These are phyloP conservation scores for Neophaeococcomyces aloes DNA, from an alignment of 2,329 filamentous ascomycete species.

Conservation along the genomic window DNA sequence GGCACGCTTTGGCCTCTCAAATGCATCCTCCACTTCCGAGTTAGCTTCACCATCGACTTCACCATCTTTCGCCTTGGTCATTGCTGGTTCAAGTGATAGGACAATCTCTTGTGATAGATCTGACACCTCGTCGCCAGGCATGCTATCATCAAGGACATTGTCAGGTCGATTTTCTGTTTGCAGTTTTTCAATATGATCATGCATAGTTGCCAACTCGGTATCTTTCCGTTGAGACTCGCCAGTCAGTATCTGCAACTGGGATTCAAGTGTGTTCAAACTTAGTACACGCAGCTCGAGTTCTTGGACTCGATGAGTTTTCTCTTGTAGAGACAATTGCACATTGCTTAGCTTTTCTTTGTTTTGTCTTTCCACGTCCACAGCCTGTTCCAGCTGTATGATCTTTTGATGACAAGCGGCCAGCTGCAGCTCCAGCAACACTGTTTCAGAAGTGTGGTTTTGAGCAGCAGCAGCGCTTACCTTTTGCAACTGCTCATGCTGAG, in stretches of 20 bases:
- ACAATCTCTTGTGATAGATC: neutral
- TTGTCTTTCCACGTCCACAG: neutral
- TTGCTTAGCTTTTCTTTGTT: neutral
- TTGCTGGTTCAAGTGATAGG: neutral
- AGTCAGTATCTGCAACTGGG: neutral
- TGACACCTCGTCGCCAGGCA: constrained; percentile 1
- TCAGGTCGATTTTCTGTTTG: neutral
- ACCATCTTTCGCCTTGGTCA: neutral
- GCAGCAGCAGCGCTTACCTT: too few species aligned
- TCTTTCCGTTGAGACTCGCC: neutral
- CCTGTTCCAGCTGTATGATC: neutral
- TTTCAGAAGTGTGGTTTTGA: too few species aligned
- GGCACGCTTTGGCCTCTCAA: neutral
- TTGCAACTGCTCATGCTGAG: too few species aligned
- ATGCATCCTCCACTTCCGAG: neutral
- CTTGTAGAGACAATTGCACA: neutral
- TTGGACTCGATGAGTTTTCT: neutral
- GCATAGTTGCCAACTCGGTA: neutral
- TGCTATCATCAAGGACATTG: neutral
- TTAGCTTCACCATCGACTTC: neutral
- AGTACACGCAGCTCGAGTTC: neutral
- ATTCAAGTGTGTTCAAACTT: neutral
- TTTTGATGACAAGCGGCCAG: neutral
- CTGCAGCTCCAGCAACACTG: too few species aligned
- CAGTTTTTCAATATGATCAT: neutral